Percentiles rank a stretch among this genome's conserved stretches.
These are phyloP conservation scores for Pachyrhizus erosus DNA, from an alignment of 306 rosid genomes.

Conservation along the genomic window DNA sequence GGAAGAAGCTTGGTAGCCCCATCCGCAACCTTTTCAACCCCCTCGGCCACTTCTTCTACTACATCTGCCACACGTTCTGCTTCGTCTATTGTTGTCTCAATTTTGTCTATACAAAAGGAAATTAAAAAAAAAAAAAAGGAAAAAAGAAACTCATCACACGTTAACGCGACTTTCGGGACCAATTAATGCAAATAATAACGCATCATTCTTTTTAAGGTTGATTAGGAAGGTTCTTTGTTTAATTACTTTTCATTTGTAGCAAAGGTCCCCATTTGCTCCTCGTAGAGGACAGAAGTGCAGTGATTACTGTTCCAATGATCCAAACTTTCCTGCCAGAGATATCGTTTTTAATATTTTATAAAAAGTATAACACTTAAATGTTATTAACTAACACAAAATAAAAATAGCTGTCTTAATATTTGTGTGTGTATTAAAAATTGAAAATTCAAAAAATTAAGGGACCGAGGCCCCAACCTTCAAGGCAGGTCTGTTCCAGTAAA, in stretches of 20 bases:
- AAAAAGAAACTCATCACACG: background rate
- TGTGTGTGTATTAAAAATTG: too few species aligned
- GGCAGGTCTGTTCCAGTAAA: too few species aligned
- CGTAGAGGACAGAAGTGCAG: conserved; percentile 54
- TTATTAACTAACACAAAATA: too few species aligned
- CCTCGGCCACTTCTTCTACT: conserved; percentile 64
- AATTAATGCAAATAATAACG: background rate
- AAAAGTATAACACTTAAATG: too few species aligned
- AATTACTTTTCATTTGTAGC: conserved; percentile 53
- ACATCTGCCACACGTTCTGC: conserved; percentile 52
- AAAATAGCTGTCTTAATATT: too few species aligned
- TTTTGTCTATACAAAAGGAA: conserved; percentile 44
- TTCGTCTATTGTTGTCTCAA: conserved; percentile 47
- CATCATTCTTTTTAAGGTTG: background rate
- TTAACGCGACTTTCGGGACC: background rate
- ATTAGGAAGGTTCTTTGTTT: background rate
- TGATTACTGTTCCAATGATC: conserved; percentile 57
- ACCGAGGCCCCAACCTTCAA: too few species aligned
- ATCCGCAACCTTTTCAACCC: conserved; percentile 62
- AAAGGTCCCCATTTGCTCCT: conserved; percentile 67
- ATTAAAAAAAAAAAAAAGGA: too few species aligned
- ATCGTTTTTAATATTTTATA: too few species aligned
- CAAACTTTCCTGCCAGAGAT: conserved; percentile 64
- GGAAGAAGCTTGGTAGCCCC: conserved; percentile 53
- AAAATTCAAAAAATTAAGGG: too few species aligned